phyloP scores from a whole-genome alignment of 1,139 yeast species.

The Kurtzmaniella quercitrusa region DNA sequence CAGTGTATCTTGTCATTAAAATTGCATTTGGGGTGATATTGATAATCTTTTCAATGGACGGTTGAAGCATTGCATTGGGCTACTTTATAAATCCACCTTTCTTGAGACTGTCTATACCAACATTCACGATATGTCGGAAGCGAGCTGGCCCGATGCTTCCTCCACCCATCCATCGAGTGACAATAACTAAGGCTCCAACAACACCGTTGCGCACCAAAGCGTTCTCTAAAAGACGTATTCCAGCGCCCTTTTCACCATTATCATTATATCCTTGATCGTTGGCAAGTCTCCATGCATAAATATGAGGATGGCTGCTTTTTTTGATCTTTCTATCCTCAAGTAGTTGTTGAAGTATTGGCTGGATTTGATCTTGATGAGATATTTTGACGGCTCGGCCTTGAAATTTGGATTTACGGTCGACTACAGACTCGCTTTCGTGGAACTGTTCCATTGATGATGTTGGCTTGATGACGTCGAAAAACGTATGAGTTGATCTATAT shows the following conservation, averaged over 20 bases:
- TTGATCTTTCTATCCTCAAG: conserved; percentile 35
- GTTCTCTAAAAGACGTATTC: conserved; percentile 46
- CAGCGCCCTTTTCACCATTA: conserved; percentile 67
- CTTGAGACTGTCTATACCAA: conserved; percentile 40
- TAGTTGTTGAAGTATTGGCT: conserved; percentile 33
- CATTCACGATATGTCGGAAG: conserved; percentile 57
- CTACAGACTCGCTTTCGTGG: conserved; percentile 3
- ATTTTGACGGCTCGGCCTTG: conserved; percentile 53
- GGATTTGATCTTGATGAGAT: conserved; percentile 31
- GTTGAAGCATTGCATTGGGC: not conserved
- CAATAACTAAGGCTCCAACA: conserved; percentile 56
- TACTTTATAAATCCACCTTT: conserved; percentile 5
- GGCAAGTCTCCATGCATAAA: conserved; percentile 61
- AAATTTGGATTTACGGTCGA: conserved; percentile 55
- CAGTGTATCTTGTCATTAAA: too few relatives aligned
- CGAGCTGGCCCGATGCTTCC: conserved; percentile 60
- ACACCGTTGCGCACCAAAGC: conserved; percentile 43
- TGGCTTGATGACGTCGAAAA: not conserved
- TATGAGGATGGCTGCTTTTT: conserved; percentile 60
- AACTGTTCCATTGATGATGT: not conserved
- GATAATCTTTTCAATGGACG: too few relatives aligned
- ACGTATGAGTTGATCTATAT: not conserved
- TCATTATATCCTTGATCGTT: conserved; percentile 56
- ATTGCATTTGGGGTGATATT: too few relatives aligned
- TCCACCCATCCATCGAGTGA: conserved; percentile 75